Evolutionary conservation across 495 filamentous ascomycete genomes (phyloP).

Genomic region (Xylaria scruposa): DNA sequence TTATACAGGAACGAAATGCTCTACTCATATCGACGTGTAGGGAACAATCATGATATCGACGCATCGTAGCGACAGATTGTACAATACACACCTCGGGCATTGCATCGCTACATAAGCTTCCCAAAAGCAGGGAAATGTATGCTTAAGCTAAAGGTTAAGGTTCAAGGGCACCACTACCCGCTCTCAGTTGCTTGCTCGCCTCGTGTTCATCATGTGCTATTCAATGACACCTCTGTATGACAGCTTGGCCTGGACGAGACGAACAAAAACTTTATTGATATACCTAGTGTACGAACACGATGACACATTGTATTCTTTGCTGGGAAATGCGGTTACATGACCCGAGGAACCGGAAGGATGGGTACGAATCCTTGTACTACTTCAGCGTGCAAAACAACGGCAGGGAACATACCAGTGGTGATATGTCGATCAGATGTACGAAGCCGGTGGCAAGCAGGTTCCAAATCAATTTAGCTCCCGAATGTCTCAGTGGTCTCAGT

Average conservation of each 20-base stretch:
- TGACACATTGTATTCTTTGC: neutral
- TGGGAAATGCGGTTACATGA: neutral
- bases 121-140: neutral
- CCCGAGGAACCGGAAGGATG: neutral
- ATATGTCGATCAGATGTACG: neutral
- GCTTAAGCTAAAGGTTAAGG: neutral
- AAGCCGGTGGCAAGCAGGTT: neutral
- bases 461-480: neutral
- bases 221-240: neutral
- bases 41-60: neutral
- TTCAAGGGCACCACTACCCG: neutral
- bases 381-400: neutral
- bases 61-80: neutral
- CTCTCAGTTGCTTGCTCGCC: neutral
- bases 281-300: neutral
- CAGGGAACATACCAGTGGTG: neutral
- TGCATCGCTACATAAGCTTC: neutral
- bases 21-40: neutral
- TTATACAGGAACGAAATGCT: neutral
- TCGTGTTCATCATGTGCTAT: slow-evolving; percentile 11
- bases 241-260: neutral
- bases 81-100: neutral
- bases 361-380: neutral
- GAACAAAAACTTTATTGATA: neutral
- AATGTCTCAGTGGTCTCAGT: neutral